A percentile compares a stretch with the other conserved stretches of the same genome.
These are phyloP conservation scores for Penicillium verhagenii DNA, from an alignment of 495 filamentous ascomycete genomes.

Conservation along the genomic window DNA sequence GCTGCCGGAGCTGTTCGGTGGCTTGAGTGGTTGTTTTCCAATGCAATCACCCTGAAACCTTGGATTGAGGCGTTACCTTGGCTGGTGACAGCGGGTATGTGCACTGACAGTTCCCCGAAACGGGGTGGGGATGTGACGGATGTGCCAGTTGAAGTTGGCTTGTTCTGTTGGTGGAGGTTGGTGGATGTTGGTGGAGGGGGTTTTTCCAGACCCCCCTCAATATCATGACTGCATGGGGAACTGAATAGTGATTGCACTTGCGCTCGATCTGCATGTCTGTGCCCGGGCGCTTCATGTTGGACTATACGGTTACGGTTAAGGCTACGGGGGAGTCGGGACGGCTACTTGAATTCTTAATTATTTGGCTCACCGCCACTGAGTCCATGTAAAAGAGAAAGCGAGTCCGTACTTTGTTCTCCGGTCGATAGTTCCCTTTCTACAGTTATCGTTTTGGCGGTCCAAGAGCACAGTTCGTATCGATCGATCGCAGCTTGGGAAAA, in stretches of 20 bases:
- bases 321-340: neutral
- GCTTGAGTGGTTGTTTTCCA: neutral
- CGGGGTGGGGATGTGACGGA: neutral
- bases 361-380: constrained; percentile 3
- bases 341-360: too few relatives aligned
- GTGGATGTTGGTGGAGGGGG: too few relatives aligned
- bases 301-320: neutral
- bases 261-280: neutral
- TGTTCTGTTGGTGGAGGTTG: neutral
- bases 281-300: neutral
- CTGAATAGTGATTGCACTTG: constrained; percentile 1
- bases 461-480: constrained; percentile 9
- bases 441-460: neutral
- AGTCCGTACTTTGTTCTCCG: neutral
- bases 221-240: neutral
- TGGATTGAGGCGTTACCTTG: constrained; percentile 14
- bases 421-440: neutral
- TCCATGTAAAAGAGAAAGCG: neutral
- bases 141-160: neutral
- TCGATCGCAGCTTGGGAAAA: too few relatives aligned
- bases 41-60: constrained; percentile 30
- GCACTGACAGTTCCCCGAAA: neutral
- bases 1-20: constrained; percentile 21
- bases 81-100: constrained; percentile 24
- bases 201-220: constrained; percentile 2